A percentile compares a stretch with the other conserved stretches of the same genome.
Conservation (phyloP, 192 early-diverging fungal species). For the Podila epicladia region DNA sequence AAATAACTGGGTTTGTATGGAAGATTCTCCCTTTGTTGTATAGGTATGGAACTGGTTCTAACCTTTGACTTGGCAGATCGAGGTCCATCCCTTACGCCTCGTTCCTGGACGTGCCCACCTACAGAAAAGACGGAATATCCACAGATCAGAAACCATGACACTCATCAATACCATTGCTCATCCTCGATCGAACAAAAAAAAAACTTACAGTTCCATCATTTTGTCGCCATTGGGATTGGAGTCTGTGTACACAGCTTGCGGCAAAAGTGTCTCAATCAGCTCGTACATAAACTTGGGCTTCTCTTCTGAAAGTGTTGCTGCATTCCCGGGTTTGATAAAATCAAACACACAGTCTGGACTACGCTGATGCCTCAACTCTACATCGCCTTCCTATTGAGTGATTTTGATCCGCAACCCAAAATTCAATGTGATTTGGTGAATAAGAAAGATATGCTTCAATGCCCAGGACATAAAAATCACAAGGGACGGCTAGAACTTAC, state of each 20-base stretch:
- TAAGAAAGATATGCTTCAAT: not conserved
- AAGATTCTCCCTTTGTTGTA: too few relatives aligned
- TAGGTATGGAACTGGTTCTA: not conserved
- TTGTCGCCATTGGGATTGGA: constrained; percentile 69
- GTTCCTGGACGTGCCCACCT: constrained; percentile 52
- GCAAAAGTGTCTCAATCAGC: constrained; percentile 91
- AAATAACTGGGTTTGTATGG: too few relatives aligned
- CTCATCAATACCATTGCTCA: not conserved
- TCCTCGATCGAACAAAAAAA: not conserved
- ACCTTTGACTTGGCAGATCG: constrained; percentile 36
- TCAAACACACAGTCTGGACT: constrained; percentile 97
- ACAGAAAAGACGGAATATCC: not conserved
- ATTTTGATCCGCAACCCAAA: not conserved
- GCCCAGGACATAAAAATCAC: not conserved
- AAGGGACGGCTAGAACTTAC: constrained; percentile 18
- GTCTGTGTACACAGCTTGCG: constrained; percentile 73
- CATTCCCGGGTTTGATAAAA: constrained; percentile 81
- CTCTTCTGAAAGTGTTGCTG: constrained; percentile 64
- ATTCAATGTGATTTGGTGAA: too few relatives aligned
- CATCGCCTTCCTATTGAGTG: constrained; percentile 73
- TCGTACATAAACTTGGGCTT: constrained; percentile 90
- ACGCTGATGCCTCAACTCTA: constrained; percentile 93
- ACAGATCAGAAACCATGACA: not conserved
- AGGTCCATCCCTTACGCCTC: constrained; percentile 54
- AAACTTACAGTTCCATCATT: constrained; percentile 83